Evolutionary conservation across 768 basidiomycete genomes (phyloP).

Genomic region (Mycena alexandri): DNA sequence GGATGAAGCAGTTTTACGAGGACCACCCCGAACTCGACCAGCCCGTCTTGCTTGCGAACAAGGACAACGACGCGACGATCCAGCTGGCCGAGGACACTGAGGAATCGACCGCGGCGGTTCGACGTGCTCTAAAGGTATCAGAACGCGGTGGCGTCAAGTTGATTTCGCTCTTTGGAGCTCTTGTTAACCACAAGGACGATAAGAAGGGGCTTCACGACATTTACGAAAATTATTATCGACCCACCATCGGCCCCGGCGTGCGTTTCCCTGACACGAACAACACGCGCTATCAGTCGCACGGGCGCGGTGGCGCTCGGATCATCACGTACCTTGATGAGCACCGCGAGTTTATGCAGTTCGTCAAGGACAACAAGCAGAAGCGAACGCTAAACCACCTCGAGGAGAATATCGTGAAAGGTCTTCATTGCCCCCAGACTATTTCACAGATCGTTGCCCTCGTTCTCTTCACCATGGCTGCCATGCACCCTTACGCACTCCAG

Average conservation of each 20-base stretch:
- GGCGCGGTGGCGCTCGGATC: slow-evolving; percentile 27
- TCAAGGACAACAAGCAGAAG: slow-evolving; percentile 34
- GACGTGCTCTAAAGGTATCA: slow-evolving; percentile 33
- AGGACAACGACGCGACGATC: slow-evolving; percentile 40
- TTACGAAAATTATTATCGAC: slow-evolving; percentile 23
- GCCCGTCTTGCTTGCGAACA: slow-evolving; percentile 38
- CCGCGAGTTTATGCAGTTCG: slow-evolving; percentile 8
- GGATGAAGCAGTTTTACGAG: slow-evolving; percentile 27
- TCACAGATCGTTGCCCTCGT: slow-evolving; percentile 32
- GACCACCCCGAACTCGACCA: slow-evolving; percentile 12
- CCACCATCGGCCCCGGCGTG: no score
- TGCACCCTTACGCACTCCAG: slow-evolving; percentile 36
- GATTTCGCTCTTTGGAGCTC: slow-evolving; percentile 35
- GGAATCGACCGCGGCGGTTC: slow-evolving; percentile 4
- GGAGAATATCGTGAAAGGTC: slow-evolving; percentile 37
- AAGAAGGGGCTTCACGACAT: slow-evolving; percentile 44
- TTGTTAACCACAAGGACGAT: slow-evolving; percentile 45
- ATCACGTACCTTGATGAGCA: slow-evolving; percentile 11
- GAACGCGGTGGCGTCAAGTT: slow-evolving; percentile 41
- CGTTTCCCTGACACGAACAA: slow-evolving; percentile 41
- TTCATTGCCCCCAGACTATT: slow-evolving; percentile 34
- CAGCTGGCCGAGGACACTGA: slow-evolving; percentile 12
- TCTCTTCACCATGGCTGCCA: slow-evolving; percentile 28
- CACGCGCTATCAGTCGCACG: slow-evolving; percentile 38
- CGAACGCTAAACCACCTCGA: slow-evolving; percentile 38